A percentile compares a stretch with the other conserved stretches of the same genome.
Evolutionary conservation across 768 basidiomycete genomes (phyloP).

Genomic region (Mrakia hoshinonis): DNA sequence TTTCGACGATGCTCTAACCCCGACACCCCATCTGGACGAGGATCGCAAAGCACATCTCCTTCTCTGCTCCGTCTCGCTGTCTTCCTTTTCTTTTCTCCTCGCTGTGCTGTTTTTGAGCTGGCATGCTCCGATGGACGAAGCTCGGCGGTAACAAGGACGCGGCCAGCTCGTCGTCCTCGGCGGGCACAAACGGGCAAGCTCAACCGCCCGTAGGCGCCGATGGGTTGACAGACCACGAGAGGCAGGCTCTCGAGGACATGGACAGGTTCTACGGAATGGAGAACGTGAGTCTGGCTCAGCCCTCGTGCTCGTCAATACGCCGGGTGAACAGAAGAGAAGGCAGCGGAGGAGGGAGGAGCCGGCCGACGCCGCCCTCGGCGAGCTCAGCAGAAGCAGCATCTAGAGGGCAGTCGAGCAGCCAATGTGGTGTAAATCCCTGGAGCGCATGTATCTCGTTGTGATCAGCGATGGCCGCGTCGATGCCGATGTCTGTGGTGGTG

Average conservation of each 20-base stretch:
- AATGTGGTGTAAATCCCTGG: too few species aligned
- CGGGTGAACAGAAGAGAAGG: too few species aligned
- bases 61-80: background rate
- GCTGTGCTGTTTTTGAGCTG: background rate
- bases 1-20: too few species aligned
- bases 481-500: too few species aligned
- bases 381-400: background rate
- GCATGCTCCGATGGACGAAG: slow-evolving; percentile 14
- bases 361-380: too few species aligned
- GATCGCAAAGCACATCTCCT: background rate
- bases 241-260: slow-evolving; percentile 31
- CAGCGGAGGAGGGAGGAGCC: too few species aligned
- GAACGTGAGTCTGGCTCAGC: slow-evolving; percentile 74
- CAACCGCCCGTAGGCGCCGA: background rate
- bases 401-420: too few species aligned
- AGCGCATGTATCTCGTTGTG: too few species aligned
- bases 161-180: background rate
- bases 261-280: slow-evolving; percentile 71
- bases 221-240: slow-evolving; percentile 12
- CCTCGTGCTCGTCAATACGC: too few species aligned
- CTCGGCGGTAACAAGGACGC: background rate
- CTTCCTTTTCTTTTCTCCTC: background rate
- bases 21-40: too few species aligned
- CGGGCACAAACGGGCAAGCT: background rate
- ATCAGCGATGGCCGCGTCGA: too few species aligned